Evolutionary conservation across 1,284 basidiomycete species (phyloP), one percentile per base, ranked within the genome.

Genomic region (Taiwanofungus camphoratus): DNA sequence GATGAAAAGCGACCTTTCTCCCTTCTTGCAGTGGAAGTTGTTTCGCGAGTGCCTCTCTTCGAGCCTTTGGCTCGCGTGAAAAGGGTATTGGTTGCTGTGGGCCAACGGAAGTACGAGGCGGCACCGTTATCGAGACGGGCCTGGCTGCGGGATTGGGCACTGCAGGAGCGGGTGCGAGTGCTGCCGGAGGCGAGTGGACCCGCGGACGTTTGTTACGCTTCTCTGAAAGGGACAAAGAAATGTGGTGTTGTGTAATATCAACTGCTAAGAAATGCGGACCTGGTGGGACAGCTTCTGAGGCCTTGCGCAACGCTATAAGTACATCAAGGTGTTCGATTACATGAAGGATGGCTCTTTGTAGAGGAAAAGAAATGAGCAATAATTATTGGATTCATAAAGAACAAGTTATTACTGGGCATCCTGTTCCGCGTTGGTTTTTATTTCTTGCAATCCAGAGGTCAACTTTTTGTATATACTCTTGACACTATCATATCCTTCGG

Each of bases 1-100:
- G 82, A 59, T 83, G 82, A 53, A 89, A 90, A 2, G 84, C 87
- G 7, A 90, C 86, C 52, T 83, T 86, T 41, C 87, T 70, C 13
- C 80, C 79, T 57, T 77, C 73, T 54, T 79, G 77, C 20, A 90
- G 66, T 12, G 84, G 82, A 3, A 83, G 64, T 48, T 82, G 82
- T 45, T 69, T 78, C 12, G 68, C 62, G 11, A 81, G 58, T 2
- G 73, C 74, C 50, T 85, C 81, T 51, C 77, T 70, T 31, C 82
- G 72, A 8, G 74, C 66, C 52, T 81, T 86, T 5, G 77, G 71
- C 46, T 85, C 84, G 39, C 80, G 74, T n/a, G 79, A 73, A 53
- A 77, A 77, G 2, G 77, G 68, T 39, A 73, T 58, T 2, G 65
- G 54, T n/a, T 71, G 59, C 36, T 70, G 63, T 6, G 82, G 77